These are phyloP conservation scores for Talaromyces nanjingensis DNA, from an alignment of 495 filamentous ascomycete genomes.

Conservation along the genomic window DNA sequence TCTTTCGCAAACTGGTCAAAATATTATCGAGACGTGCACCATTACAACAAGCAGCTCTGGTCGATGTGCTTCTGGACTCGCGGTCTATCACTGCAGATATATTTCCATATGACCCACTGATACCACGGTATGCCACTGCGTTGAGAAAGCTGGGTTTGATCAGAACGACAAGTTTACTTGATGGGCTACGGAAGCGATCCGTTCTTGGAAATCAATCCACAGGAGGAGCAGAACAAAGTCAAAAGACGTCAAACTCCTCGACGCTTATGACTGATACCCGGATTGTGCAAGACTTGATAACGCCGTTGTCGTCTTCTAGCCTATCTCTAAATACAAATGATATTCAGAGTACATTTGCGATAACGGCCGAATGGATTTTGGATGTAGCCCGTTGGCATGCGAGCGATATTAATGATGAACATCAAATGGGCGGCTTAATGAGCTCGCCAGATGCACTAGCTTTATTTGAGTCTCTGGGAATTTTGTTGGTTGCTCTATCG, in stretches of 20 bases:
- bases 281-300: slow-evolving; percentile 38
- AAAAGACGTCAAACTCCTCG: slow-evolving; percentile 16
- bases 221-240: slow-evolving; percentile 11
- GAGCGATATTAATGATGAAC: slow-evolving; percentile 17
- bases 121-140: slow-evolving; percentile 56
- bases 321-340: slow-evolving; percentile 26
- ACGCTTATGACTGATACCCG: slow-evolving; percentile 41
- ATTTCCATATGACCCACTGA: slow-evolving; percentile 54
- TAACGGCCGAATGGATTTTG: slow-evolving; percentile 33
- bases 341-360: slow-evolving; percentile 26
- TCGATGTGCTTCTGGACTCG: slow-evolving; percentile 54
- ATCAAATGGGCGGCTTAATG: slow-evolving; percentile 28
- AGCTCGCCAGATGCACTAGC: slow-evolving; percentile 35
- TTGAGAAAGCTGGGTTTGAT: slow-evolving; percentile 48
- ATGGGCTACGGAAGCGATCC: slow-evolving; percentile 54
- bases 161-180: slow-evolving; percentile 49
- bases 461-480: slow-evolving; percentile 38
- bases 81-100: slow-evolving; percentile 28
- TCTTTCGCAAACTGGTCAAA: slow-evolving; percentile 32
- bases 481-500: slow-evolving; percentile 36
- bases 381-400: slow-evolving; percentile 34
- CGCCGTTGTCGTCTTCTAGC: slow-evolving; percentile 30
- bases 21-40: slow-evolving; percentile 26
- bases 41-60: slow-evolving; percentile 35
- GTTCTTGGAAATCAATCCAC: slow-evolving; percentile 22